Conservation (phyloP, 2,329 filamentous ascomycete genomes). For the Colletotrichum tabaci region DNA sequence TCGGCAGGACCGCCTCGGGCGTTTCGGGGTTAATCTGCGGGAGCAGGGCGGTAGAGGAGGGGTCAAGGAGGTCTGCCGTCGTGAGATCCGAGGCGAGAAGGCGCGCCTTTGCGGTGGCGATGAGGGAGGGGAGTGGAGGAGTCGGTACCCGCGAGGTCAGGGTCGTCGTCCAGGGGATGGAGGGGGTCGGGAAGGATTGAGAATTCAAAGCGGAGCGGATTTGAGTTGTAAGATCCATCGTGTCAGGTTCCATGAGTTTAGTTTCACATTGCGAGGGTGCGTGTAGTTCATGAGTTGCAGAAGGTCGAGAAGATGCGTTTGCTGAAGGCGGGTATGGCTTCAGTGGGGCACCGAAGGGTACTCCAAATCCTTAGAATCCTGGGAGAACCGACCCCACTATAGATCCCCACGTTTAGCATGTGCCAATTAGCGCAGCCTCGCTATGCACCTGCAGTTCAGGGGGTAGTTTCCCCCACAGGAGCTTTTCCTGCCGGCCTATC, state of each 20-base stretch:
- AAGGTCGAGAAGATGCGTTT: background rate
- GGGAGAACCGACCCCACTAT: conserved; percentile 24
- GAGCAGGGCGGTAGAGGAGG: conserved; percentile 55
- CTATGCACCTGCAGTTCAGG: conserved; percentile 30
- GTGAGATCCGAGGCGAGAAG: conserved; percentile 85
- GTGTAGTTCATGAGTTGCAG: background rate
- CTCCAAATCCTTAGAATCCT: conserved; percentile 22
- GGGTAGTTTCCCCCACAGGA: conserved; percentile 31
- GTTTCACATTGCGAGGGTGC: conserved; percentile 5
- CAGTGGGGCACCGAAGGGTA: conserved; percentile 28
- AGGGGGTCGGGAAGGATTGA: conserved; percentile 68
- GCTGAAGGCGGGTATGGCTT: conserved; percentile 26
- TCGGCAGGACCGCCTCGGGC: conserved; percentile 69
- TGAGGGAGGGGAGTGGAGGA: conserved; percentile 78
- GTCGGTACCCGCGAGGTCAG: conserved; percentile 71
- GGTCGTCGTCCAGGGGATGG: conserved; percentile 72
- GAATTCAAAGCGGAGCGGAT: conserved; percentile 65
- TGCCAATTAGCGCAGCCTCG: conserved; percentile 32
- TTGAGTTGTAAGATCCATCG: conserved; percentile 60
- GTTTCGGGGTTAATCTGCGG: conserved; percentile 68
- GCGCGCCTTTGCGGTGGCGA: conserved; percentile 85
- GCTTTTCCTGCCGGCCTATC: conserved; percentile 32
- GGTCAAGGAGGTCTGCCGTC: conserved; percentile 65
- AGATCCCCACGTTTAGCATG: conserved; percentile 36
- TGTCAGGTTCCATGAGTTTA: background rate